Evolutionary conservation across 2,329 filamentous ascomycete species (phyloP).

Genomic region (Talaromyces sp.): DNA sequence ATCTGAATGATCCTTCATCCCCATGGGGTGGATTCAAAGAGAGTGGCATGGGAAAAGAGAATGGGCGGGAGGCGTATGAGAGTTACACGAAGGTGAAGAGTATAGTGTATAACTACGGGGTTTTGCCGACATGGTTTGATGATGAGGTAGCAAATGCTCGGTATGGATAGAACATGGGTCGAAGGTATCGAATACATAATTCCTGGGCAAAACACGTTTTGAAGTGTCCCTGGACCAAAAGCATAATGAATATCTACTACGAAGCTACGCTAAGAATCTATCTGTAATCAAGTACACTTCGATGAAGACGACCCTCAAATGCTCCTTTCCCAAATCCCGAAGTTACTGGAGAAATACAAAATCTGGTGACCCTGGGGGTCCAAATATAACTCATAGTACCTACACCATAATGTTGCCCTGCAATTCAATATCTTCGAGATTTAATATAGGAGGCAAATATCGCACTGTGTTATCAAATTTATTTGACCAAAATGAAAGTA

Average conservation of each 20-base stretch:
- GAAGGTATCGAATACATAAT: neutral
- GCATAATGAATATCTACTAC: too few relatives aligned
- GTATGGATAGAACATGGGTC: slow-evolving; percentile 50
- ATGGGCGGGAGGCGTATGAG: slow-evolving; percentile 63
- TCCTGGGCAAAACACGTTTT: too few relatives aligned
- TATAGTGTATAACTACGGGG: slow-evolving; percentile 60
- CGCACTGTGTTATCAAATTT: too few relatives aligned
- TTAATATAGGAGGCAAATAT: too few relatives aligned
- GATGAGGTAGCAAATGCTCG: slow-evolving; percentile 56
- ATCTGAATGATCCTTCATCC: slow-evolving; percentile 68
- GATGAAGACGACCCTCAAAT: neutral
- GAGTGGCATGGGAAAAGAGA: slow-evolving; percentile 69
- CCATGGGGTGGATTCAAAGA: slow-evolving; percentile 66
- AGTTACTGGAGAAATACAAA: too few relatives aligned
- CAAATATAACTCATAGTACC: too few relatives aligned
- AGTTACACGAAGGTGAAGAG: slow-evolving; percentile 52
- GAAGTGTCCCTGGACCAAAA: too few relatives aligned
- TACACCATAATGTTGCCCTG: too few relatives aligned
- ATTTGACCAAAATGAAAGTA: neutral
- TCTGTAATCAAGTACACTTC: neutral
- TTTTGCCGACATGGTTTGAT: slow-evolving; percentile 65
- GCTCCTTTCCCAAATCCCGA: too few relatives aligned
- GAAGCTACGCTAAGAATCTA: too few relatives aligned
- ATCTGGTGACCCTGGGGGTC: too few relatives aligned
- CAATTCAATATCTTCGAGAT: too few relatives aligned